Base-by-base conservation (phyloP, 805 yeast genomes). In the Pichia phayaonensis region DNA sequence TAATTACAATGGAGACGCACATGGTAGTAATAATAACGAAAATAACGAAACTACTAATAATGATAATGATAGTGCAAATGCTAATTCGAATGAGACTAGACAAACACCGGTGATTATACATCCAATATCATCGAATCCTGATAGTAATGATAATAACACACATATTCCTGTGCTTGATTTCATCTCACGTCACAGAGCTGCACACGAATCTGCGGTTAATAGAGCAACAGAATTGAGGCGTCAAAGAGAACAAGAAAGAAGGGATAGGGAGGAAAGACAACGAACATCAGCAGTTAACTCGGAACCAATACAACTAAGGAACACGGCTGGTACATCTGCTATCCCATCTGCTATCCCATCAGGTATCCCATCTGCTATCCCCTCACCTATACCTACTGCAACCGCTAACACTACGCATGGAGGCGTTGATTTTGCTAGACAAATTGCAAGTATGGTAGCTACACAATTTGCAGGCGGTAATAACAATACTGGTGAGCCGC, bases 401-500 rank as follows among this genome's bases (percentile, higher is more conserved):
- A 38, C 36, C 16, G 23, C 8, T 4, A 27, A 16, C 18, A 8
- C 41, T 11, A 6, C 21, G 8, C 13, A 42, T 2, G 52, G 45
- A 2, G 52, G 45, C 2, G 22, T 20, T 24, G 49, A 46, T 43
- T 44, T 52, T 43, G 53, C 56, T 2, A 38, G 52, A 21, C 45
- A 51, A 18, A 34, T 54, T 23, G 54, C 56, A 2, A 41, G 26
- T 34, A 46, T 47, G 8, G 41, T 52, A 22, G 53, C 55, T 4
- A 22, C 49, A 18, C 55, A 48, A 39, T 36, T 51, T 5, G 34
- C 39, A 4, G 31, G 46, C 40, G 53, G 47, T 5, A 34, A 38
- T 31, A 18, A 45, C 4, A 40, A 27, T 31, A 8, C 15, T 15
- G 31, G 36, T 2, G 44, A 38, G 5, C 38, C 43, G 24, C 38